Evolutionary conservation across 106 monocot genomes (phyloP).

Genomic region (Dendrobium chrysotoxum): DNA sequence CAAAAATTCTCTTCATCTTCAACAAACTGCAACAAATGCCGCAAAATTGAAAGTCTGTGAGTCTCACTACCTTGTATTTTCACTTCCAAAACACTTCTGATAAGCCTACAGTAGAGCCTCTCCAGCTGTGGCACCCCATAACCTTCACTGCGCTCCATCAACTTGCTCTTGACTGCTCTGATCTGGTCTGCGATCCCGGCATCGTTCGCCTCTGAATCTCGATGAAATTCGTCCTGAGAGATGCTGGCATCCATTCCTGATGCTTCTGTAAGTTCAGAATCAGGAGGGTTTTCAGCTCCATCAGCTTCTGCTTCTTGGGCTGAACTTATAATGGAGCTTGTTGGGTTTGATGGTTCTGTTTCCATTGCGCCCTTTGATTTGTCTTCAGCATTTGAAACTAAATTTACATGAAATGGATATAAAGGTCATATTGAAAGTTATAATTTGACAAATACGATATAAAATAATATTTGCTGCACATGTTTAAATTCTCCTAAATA

Average conservation of each 20-base stretch:
- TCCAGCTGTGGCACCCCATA: conserved; percentile 80
- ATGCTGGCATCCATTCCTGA: conserved; percentile 6
- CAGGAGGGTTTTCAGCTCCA: conserved; percentile 8
- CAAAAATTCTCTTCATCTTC: conserved; percentile 71
- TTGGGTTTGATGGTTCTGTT: conserved; percentile 27
- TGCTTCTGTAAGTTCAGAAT: conserved; percentile 22
- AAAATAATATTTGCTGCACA: too few species aligned
- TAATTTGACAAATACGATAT: too few species aligned
- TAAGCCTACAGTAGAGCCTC: conserved; percentile 62
- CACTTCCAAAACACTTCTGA: conserved; percentile 43
- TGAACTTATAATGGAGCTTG: conserved; percentile 13
- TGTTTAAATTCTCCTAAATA: too few species aligned
- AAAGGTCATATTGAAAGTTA: too few species aligned
- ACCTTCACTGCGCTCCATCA: conserved; percentile 40
- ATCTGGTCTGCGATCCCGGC: conserved; percentile 40
- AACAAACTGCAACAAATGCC: conserved; percentile 58
- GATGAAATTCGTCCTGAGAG: not conserved
- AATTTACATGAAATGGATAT: not conserved
- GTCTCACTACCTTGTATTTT: conserved; percentile 39
- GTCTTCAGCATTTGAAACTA: conserved; percentile 38
- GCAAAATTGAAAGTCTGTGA: conserved; percentile 48
- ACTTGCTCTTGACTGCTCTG: conserved; percentile 27
- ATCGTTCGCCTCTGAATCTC: conserved; percentile 14
- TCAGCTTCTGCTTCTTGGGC: conserved; percentile 27
- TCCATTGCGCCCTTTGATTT: conserved; percentile 19